Base-by-base conservation (phyloP, 805 yeast species). In the Myxozyma vanderwaltii region DNA sequence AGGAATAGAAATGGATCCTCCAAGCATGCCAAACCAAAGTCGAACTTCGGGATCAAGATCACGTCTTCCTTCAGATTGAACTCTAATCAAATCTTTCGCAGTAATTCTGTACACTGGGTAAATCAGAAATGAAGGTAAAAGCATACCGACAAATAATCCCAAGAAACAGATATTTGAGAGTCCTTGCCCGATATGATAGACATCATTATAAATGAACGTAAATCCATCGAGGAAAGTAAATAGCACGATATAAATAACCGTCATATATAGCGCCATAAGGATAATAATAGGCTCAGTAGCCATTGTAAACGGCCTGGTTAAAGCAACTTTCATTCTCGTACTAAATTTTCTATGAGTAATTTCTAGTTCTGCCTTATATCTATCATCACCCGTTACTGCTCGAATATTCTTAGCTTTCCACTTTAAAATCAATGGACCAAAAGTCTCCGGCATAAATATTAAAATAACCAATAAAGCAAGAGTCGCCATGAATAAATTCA, bases 391-490 rank as follows among this genome's bases (percentile, higher is more conserved):
- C 1, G 79, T 75, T 5, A 56, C 60, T 29, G 63, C 65, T 17
- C 96, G 82, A 63, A 89, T 69, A 69, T 75, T 80, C 56, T 74
- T 73, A 27, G 96, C 96, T 72, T 86, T 83, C 54, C 71, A 79
- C 70, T 85, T 86, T 62, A 89, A 76, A 54, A 90, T 84, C 13
- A 85, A 88, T 5, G 96, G 96, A 1, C 92, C 90, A 72, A 86
- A 88, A 15, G 96, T 90, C 75, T 90, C 96, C n/a, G 96, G 96
- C 45, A 88, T 81, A 23, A 80, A 68, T 3, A 81, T 40, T 7
- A 69, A 49, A 33, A 63, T 56, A 8, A 56, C 24, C 1, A 79
- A 68, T 0, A 76, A 65, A 13, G 81, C 76, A 2, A 81, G 72
- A 1, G 78, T 74, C 17, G 80, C 79, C 69, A 86, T 70, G 54